Evolutionary conservation across 2,329 filamentous ascomycete genomes (phyloP).

Genomic region (Alternaria sp.): DNA sequence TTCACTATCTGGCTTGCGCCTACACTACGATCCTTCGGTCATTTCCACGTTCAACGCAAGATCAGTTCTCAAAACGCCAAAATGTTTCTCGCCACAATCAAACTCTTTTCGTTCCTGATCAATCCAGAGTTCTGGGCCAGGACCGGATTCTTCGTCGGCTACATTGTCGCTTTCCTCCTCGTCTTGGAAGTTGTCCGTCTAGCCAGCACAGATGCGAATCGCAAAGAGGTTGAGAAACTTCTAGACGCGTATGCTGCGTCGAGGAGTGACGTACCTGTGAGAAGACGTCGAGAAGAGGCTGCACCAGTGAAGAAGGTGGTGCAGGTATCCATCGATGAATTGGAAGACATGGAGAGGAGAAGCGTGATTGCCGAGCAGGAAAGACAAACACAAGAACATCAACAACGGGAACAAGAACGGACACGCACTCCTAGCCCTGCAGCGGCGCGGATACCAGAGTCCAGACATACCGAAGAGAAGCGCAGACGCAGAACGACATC

Average conservation of each 20-base stretch:
- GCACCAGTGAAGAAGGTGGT: background rate
- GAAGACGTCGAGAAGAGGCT: conserved; percentile 1
- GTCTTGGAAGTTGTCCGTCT: conserved; percentile 30
- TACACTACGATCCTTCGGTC: background rate
- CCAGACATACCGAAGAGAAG: conserved; percentile 6
- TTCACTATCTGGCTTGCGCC: background rate
- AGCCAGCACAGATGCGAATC: conserved; percentile 28
- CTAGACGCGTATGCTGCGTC: conserved; percentile 26
- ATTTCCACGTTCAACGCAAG: background rate
- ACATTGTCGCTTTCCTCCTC: conserved; percentile 26
- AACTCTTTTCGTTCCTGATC: conserved; percentile 18
- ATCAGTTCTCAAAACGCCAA: background rate
- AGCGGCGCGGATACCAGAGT: conserved; percentile 1
- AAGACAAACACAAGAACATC: background rate
- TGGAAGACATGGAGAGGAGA: conserved; percentile 10
- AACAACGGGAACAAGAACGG: background rate
- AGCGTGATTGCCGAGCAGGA: background rate
- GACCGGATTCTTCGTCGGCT: conserved; percentile 31
- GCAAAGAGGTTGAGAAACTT: conserved; percentile 30
- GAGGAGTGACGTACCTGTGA: background rate
- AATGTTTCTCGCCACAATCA: background rate
- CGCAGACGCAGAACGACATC: conserved; percentile 3
- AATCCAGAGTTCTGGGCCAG: conserved; percentile 21
- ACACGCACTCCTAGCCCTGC: conserved; percentile 12
- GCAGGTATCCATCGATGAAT: background rate